phyloP scores from a whole-genome alignment of 345 rosid species.

The Conringia planisiliqua region DNA sequence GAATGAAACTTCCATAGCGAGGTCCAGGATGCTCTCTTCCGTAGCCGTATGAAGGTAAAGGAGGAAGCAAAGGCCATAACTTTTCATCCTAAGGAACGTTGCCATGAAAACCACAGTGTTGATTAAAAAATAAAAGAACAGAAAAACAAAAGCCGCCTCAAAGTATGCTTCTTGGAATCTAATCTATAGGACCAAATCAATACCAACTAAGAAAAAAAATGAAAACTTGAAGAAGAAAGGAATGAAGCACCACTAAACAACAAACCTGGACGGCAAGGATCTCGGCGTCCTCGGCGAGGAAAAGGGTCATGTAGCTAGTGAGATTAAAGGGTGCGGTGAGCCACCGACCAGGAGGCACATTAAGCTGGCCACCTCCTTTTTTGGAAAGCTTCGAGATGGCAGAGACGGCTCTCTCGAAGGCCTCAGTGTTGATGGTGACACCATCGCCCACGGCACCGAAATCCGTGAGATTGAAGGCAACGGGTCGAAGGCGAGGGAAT shows the following conservation, averaged over 20 bases:
- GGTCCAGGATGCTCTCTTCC: slow-evolving; percentile 73
- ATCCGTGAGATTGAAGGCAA: slow-evolving; percentile 70
- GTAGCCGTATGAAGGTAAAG: slow-evolving; percentile 65
- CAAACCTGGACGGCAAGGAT: slow-evolving; percentile 77
- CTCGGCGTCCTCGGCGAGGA: slow-evolving; percentile 78
- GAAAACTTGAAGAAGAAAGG: background rate
- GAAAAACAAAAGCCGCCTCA: background rate
- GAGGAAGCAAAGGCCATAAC: slow-evolving; percentile 63
- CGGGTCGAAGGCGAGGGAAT: slow-evolving; percentile 49
- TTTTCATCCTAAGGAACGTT: slow-evolving; percentile 45
- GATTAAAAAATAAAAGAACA: background rate
- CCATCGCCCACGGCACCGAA: slow-evolving; percentile 97
- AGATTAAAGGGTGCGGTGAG: slow-evolving; percentile 93
- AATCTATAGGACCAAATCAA: background rate
- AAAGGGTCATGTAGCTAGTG: slow-evolving; percentile 90
- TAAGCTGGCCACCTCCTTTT: slow-evolving; percentile 91
- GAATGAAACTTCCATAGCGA: slow-evolving; percentile 68
- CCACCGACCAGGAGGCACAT: slow-evolving; percentile 91
- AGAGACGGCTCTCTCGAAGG: slow-evolving; percentile 74
- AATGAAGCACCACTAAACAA: background rate
- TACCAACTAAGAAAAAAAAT: background rate
- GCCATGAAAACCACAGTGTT: background rate
- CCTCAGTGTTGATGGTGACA: slow-evolving; percentile 67
- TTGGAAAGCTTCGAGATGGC: slow-evolving; percentile 69
- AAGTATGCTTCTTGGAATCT: background rate